These are phyloP conservation scores for Phialophora macrospora DNA, from an alignment of 2,329 filamentous ascomycete species.

Conservation along the genomic window DNA sequence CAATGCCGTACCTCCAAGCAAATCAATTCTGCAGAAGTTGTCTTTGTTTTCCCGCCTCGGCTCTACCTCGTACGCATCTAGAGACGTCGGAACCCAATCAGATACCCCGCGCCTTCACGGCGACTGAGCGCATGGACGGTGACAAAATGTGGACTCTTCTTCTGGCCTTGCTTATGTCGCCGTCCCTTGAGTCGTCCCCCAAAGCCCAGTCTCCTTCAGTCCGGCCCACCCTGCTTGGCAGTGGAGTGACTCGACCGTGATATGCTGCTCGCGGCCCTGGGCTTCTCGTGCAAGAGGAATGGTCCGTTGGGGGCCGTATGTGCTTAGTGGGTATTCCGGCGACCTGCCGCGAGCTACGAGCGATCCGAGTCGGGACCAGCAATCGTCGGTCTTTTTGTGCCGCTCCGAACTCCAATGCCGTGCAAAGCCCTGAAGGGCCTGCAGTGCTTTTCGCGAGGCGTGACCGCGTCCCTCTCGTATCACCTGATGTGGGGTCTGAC, in stretches of 20 bases:
- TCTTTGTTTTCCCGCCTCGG: background rate
- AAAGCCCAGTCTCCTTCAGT: background rate
- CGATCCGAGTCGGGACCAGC: background rate
- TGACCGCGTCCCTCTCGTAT: background rate
- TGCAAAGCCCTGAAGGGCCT: background rate
- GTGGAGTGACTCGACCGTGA: conserved; percentile 1
- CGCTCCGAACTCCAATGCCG: no score
- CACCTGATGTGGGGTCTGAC: background rate
- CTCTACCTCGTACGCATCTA: background rate
- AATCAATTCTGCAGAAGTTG: background rate
- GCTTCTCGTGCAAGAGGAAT: background rate
- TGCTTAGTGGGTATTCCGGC: background rate
- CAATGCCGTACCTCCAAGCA: background rate
- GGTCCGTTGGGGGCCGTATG: background rate
- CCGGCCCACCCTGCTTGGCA: background rate
- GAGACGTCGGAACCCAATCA: background rate
- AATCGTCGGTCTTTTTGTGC: background rate
- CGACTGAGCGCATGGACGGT: background rate
- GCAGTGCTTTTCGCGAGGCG: background rate
- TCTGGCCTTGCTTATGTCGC: background rate
- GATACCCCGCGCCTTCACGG: background rate
- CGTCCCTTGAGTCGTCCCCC: background rate
- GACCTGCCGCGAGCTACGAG: background rate
- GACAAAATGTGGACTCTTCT: background rate
- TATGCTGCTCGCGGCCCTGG: background rate